Conservation (phyloP, 192 early-diverging fungal genomes). For the Chytriomyces hyalinus region DNA sequence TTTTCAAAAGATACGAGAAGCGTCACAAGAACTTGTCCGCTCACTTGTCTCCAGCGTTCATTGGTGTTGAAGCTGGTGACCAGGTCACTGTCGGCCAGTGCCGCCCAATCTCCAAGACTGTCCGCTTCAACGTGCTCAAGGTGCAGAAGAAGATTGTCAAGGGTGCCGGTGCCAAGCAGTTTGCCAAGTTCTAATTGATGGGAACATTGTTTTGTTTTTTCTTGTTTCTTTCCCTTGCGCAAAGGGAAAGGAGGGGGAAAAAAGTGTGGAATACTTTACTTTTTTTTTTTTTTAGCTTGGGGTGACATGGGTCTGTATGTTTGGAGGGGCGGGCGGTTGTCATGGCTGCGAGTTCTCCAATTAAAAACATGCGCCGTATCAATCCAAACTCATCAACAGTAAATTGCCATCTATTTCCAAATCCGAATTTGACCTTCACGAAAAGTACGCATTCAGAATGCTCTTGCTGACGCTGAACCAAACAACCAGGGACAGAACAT, state of each 20-base stretch:
- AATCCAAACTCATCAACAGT: too few relatives aligned
- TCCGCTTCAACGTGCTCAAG: slow-evolving; percentile 99
- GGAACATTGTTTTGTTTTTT: too few relatives aligned
- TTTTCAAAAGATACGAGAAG: slow-evolving; percentile 83
- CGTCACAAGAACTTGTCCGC: slow-evolving; percentile 99
- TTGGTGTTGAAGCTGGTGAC: slow-evolving; percentile 88
- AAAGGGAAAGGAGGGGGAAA: too few relatives aligned
- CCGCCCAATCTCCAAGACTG: slow-evolving; percentile 98
- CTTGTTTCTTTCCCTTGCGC: too few relatives aligned
- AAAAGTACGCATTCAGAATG: slow-evolving; percentile 80
- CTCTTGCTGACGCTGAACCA: slow-evolving; percentile 75
- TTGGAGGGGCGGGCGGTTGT: too few relatives aligned
- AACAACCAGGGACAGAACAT: slow-evolving; percentile 51
- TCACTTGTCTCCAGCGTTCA: slow-evolving; percentile 92
- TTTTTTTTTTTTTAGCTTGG: too few relatives aligned
- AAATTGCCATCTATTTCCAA: too few relatives aligned
- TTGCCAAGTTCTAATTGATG: slow-evolving; percentile 83
- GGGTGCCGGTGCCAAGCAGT: slow-evolving; percentile 77
- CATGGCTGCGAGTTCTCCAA: too few relatives aligned
- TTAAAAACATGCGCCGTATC: too few relatives aligned
- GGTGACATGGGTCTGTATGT: too few relatives aligned
- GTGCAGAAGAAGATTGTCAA: slow-evolving; percentile 82
- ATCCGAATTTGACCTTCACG: slow-evolving; percentile 16
- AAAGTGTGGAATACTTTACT: too few relatives aligned
- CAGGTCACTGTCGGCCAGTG: slow-evolving; percentile 97